Evolutionary conservation across 2,329 filamentous ascomycete species (phyloP).

Genomic region (Cucurbitaria berberidis): DNA sequence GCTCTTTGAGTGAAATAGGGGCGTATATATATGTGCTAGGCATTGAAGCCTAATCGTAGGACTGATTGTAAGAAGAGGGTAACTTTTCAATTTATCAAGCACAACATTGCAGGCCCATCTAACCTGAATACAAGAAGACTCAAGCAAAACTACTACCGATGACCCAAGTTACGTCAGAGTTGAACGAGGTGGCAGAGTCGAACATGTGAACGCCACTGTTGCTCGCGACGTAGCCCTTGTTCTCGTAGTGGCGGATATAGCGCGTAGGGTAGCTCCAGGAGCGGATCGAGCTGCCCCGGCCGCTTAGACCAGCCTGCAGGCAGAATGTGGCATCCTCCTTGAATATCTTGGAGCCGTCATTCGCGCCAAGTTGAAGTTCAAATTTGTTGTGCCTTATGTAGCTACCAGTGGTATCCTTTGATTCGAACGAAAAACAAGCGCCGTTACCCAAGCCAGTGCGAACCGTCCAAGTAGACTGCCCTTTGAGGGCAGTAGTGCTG

Average conservation of each 20-base stretch:
- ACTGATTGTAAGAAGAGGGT: too few species aligned
- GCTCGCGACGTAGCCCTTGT: conserved; percentile 57
- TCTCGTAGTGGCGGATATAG: conserved; percentile 62
- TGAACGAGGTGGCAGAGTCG: conserved; percentile 58
- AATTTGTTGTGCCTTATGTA: conserved; percentile 65
- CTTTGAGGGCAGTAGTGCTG: conserved; percentile 57
- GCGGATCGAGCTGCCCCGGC: conserved; percentile 59
- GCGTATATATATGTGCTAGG: too few species aligned
- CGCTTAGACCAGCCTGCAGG: conserved; percentile 58
- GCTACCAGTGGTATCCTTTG: conserved; percentile 62
- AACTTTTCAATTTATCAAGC: too few species aligned
- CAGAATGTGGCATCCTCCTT: conserved; percentile 69
- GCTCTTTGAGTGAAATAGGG: too few species aligned
- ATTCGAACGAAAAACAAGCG: conserved; percentile 67
- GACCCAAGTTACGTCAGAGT: conserved; percentile 60
- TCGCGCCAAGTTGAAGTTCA: conserved; percentile 55
- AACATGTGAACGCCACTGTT: conserved; percentile 64
- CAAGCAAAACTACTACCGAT: conserved; percentile 14
- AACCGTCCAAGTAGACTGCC: conserved; percentile 65
- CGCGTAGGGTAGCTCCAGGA: conserved; percentile 67
- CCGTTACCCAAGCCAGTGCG: conserved; percentile 62
- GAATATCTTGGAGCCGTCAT: conserved; percentile 64
- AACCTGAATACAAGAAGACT: not conserved
- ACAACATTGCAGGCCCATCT: too few species aligned
- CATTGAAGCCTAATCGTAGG: too few species aligned